Evolutionary conservation across 2,329 filamentous ascomycete genomes (phyloP), one percentile per base, ranked within the genome.

Genomic region (Taxawa tesnikishii): DNA sequence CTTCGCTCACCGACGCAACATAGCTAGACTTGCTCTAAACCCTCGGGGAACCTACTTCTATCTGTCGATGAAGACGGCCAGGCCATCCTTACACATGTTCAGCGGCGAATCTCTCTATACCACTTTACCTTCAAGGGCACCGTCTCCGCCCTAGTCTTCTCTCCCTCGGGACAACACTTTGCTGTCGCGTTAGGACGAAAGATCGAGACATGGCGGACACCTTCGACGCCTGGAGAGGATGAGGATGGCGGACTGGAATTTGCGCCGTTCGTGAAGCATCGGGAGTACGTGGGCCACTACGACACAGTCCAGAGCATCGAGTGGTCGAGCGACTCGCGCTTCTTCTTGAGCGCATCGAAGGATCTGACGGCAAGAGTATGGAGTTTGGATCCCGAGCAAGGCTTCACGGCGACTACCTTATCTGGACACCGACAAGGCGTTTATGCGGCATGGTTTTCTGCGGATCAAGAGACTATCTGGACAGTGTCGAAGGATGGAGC

Each of bases 401-500:
- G 80, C 2, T 96, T 96, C 56, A 74, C 76, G 30, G 85, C 88
- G 1, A 98, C 90, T 2, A 83, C 87, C 11, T 62, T 98, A 39
- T 79, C 84, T 3, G 90, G 90, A 2, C 92, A 98, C 58, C 78
- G 85, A 53, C 85, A 94, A 56, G 79, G 73, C 11, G 82, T 98
- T 3, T 70, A 92, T 33, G 83, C 80, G n/a, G 87, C 87, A n/a
- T 98, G 85, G 76, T 98, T 98, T 53, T 92, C 87, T 1, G 77
- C 80, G 39, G 78, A 93, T 45, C 90, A 98, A 53, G 92, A 98
- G 59, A 83, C 75, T 26, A 93, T 98, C 33, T 98, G 90, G 54
- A 96, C 90, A 0, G 75, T 94, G 42, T 94, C 88, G 59, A 92
- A 92, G 55, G 92, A 98, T 55, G 92, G 90, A n/a, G 87, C 90